Percentiles rank a stretch among this genome's conserved stretches.
These are phyloP conservation scores for Podochytrium sp. DNA, from an alignment of 192 early-diverging fungal species.

Conservation along the genomic window DNA sequence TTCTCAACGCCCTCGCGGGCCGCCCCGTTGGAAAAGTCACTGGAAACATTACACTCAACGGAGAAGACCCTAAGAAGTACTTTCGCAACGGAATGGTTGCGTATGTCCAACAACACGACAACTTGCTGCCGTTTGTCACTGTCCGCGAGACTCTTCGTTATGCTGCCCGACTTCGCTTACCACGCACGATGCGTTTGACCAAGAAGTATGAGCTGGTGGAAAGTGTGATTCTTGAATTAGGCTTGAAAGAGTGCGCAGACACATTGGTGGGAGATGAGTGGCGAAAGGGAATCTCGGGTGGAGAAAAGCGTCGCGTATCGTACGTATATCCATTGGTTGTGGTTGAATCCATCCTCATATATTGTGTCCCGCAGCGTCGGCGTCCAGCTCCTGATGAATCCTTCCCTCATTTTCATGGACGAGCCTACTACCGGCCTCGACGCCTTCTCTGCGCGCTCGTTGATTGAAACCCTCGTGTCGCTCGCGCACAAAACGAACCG, in stretches of 20 bases:
- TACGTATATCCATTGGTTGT: background rate
- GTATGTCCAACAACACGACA: constrained; percentile 53
- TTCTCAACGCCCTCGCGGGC: constrained; percentile 60
- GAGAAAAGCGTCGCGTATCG: constrained; percentile 85
- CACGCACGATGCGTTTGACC: constrained; percentile 33
- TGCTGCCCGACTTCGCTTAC: constrained; percentile 70
- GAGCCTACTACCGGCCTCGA: constrained; percentile 69
- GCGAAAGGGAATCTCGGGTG: constrained; percentile 71
- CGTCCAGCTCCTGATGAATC: constrained; percentile 77
- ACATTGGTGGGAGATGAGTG: constrained; percentile 52
- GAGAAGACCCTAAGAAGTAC: constrained; percentile 48
- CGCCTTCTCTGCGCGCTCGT: constrained; percentile 65
- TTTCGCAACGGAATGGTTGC: constrained; percentile 37
- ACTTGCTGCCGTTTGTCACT: constrained; percentile 57
- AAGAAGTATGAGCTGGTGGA: constrained; percentile 46
- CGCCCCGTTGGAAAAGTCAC: constrained; percentile 65
- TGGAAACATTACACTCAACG: constrained; percentile 82
- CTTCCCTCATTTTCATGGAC: constrained; percentile 57
- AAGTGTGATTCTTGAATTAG: constrained; percentile 44
- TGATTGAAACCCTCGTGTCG: constrained; percentile 59
- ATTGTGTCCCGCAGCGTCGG: constrained; percentile 70
- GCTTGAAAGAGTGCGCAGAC: constrained; percentile 52
- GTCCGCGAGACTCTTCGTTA: constrained; percentile 74
- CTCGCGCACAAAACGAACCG: constrained; percentile 41
- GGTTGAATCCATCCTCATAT: background rate